Evolutionary conservation across 1,139 yeast genomes (phyloP).

Genomic region (Maudiozyma humilis): DNA sequence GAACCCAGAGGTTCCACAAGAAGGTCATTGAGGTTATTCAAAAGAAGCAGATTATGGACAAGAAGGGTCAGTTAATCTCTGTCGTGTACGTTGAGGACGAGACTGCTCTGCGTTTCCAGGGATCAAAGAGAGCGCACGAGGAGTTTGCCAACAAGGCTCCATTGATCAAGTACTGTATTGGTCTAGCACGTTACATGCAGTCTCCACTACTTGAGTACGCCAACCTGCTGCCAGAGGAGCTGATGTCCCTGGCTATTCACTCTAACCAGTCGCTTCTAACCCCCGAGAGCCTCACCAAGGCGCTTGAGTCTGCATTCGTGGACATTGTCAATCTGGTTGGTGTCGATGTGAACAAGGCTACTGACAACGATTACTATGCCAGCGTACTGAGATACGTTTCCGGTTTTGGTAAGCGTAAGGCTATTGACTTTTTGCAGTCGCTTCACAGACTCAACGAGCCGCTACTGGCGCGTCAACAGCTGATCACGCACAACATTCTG

Average conservation of each 20-base stretch:
- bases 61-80: slow-evolving; percentile 33
- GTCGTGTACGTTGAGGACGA: slow-evolving; percentile 88
- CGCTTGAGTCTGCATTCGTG: slow-evolving; percentile 75
- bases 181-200: slow-evolving; percentile 83
- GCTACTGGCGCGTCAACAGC: slow-evolving; percentile 59
- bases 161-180: slow-evolving; percentile 77
- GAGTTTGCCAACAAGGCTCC: slow-evolving; percentile 88
- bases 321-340: slow-evolving; percentile 90
- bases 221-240: slow-evolving; percentile 58
- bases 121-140: slow-evolving; percentile 61
- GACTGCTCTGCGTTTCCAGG: slow-evolving; percentile 81
- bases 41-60: slow-evolving; percentile 50
- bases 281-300: slow-evolving; percentile 53
- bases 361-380: slow-evolving; percentile 59
- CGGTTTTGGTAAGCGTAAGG: slow-evolving; percentile 94
- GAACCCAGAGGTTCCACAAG: slow-evolving; percentile 53
- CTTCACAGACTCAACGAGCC: slow-evolving; percentile 55
- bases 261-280: slow-evolving; percentile 68
- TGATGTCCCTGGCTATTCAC: slow-evolving; percentile 63
- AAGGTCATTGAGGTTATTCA: slow-evolving; percentile 52
- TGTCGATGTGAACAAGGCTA: slow-evolving; percentile 85
- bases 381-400: slow-evolving; percentile 67
- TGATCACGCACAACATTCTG: slow-evolving; percentile 71
- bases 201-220: slow-evolving; percentile 86
- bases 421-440: slow-evolving; percentile 76